These are phyloP conservation scores for Tetracentron sinense DNA, from an alignment of 164 flowering plant genomes.

Conservation along the genomic window DNA sequence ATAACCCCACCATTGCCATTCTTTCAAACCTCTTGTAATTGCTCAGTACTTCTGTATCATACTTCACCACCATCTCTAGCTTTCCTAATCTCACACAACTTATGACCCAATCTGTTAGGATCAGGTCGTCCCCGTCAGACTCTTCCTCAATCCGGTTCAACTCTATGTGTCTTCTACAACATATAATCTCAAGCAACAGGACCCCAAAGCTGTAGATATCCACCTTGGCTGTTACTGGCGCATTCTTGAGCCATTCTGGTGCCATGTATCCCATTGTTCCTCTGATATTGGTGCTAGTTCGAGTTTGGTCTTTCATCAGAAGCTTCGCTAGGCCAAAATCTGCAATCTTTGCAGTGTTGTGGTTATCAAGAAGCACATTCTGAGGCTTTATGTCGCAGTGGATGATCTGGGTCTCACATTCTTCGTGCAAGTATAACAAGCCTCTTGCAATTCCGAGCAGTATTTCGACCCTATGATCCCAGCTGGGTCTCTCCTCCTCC, in stretches of 20 bases:
- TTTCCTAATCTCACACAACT: conserved; percentile 10
- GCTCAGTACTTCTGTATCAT: conserved; percentile 4
- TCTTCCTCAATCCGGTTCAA: conserved; percentile 9
- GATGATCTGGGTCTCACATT: no score
- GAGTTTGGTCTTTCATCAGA: conserved; percentile 24
- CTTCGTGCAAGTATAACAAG: no score
- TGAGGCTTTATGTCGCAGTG: conserved; percentile 31
- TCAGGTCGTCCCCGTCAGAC: conserved; percentile 11
- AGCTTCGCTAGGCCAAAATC: conserved; percentile 36
- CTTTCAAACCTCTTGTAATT: conserved; percentile 15
- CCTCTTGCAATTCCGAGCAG: conserved; percentile 24
- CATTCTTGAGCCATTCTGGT: no score
- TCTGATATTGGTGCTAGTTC: conserved; percentile 19
- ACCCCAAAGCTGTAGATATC: conserved; percentile 24
- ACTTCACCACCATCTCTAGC: conserved; percentile 1
- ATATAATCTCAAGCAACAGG: conserved; percentile 25
- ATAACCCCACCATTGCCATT: conserved; percentile 11
- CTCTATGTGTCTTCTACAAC: conserved; percentile 24
- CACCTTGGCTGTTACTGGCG: conserved; percentile 26
- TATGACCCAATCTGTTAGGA: conserved; percentile 18
- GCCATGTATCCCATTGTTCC: conserved; percentile 37
- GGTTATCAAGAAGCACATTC: conserved; percentile 20
- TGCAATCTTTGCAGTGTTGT: conserved; percentile 24
- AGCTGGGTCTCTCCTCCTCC: conserved; percentile 18
- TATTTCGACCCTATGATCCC: conserved; percentile 24